A percentile compares a stretch with the other conserved stretches of the same genome.
Conservation (phyloP, 2,329 filamentous ascomycete species). For the Hymenoscyphus repandus region DNA sequence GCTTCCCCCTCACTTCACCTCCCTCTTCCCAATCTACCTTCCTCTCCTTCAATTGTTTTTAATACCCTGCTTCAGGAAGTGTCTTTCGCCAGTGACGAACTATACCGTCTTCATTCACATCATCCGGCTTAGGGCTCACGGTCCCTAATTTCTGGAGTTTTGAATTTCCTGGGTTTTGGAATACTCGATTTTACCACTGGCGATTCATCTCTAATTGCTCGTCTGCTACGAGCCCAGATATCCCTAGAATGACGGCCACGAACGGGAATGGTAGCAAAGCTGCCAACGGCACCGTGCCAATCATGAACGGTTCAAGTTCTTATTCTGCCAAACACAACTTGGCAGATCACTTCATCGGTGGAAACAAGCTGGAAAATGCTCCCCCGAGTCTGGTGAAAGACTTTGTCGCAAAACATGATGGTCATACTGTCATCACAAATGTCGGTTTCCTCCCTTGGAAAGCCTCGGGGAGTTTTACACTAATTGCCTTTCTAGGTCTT, state of each 20-base stretch:
- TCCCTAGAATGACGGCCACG: constrained; percentile 43
- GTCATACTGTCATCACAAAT: constrained; percentile 97
- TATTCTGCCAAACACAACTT: constrained; percentile 79
- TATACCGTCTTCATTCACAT: background rate
- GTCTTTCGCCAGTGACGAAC: background rate
- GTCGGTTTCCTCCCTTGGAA: constrained; percentile 47
- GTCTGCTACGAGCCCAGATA: constrained; percentile 23
- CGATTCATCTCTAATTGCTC: constrained; percentile 23
- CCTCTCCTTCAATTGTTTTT: background rate
- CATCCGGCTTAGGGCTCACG: background rate
- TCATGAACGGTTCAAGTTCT: constrained; percentile 54
- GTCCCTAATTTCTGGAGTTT: background rate
- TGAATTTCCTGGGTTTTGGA: background rate
- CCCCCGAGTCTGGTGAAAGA: constrained; percentile 87
- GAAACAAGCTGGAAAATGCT: constrained; percentile 80
- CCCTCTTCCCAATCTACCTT: background rate
- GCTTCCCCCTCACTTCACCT: background rate
- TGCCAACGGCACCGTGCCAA: constrained; percentile 40
- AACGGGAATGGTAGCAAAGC: constrained; percentile 31
- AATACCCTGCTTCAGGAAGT: background rate
- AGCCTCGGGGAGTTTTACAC: background rate
- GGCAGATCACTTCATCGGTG: constrained; percentile 92
- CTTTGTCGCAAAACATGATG: constrained; percentile 83
- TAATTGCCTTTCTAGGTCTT: constrained; percentile 59
- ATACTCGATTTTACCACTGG: constrained; percentile 18